Conservation (phyloP, 2,329 filamentous ascomycete genomes). For the Aspergillus proliferans region DNA sequence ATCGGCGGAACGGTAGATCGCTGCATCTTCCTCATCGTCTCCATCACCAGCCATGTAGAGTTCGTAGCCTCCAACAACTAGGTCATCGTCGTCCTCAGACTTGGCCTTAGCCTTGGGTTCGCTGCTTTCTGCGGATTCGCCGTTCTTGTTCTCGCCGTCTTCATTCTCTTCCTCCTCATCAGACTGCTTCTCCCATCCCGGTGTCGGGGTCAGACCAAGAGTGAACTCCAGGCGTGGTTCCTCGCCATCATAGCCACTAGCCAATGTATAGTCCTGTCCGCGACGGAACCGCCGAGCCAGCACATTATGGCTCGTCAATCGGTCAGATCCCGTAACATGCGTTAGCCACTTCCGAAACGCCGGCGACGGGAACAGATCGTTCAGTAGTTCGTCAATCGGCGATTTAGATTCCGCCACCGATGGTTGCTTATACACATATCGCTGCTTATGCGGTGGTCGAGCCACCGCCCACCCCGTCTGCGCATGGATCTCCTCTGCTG, state of each 20-base stretch:
- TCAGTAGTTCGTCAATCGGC: conserved; percentile 69
- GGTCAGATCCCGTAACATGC: conserved; percentile 65
- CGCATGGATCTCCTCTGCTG: conserved; percentile 53
- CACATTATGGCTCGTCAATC: conserved; percentile 65
- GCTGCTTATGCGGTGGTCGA: conserved; percentile 88
- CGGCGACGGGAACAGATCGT: conserved; percentile 73
- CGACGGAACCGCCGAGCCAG: conserved; percentile 81
- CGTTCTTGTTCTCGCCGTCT: conserved; percentile 39
- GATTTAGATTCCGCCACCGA: conserved; percentile 23
- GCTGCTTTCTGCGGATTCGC: conserved; percentile 20
- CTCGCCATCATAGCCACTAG: conserved; percentile 68
- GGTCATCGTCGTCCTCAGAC: conserved; percentile 23
- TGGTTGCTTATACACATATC: conserved; percentile 72
- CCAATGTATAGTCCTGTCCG: conserved; percentile 86
- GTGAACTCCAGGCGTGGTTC: conserved; percentile 78
- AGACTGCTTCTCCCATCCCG: conserved; percentile 73
- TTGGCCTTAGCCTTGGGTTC: conserved; percentile 31
- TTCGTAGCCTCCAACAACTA: conserved; percentile 46
- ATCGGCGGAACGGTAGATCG: conserved; percentile 69
- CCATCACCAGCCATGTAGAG: conserved; percentile 87
- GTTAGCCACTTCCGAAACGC: conserved; percentile 88
- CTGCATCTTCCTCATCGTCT: conserved; percentile 54
- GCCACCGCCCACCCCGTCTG: conserved; percentile 66
- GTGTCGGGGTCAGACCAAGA: conserved; percentile 75
- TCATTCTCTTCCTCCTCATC: conserved; percentile 46